Evolutionary conservation across 2,329 filamentous ascomycete genomes (phyloP).

Genomic region (Phyllosticta citriasiana): DNA sequence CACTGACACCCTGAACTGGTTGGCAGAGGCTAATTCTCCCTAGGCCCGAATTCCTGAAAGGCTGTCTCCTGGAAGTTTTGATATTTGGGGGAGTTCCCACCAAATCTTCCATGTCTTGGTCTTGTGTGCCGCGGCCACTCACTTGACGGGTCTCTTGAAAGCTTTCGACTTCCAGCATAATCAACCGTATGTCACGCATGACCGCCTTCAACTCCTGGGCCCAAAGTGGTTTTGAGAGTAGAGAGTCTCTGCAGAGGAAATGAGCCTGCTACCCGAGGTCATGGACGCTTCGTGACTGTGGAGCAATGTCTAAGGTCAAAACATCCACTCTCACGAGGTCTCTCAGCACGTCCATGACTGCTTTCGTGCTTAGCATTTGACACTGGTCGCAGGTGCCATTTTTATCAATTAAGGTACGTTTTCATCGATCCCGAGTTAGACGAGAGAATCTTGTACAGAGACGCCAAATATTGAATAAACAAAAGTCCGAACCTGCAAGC

Average conservation of each 20-base stretch:
- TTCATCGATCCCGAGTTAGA: not conserved
- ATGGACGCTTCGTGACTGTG: not conserved
- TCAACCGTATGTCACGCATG: slow-evolving; percentile 10
- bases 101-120: slow-evolving; percentile 94
- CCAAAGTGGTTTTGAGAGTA: not conserved
- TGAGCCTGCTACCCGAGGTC: not conserved
- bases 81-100: slow-evolving; percentile 88
- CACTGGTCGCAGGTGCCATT: not conserved
- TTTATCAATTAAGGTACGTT: not conserved
- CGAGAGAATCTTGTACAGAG: not conserved
- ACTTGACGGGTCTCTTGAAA: slow-evolving; percentile 69
- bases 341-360: not conserved
- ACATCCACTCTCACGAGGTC: not conserved
- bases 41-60: slow-evolving; percentile 75
- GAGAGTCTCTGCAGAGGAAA: not conserved
- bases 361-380: not conserved
- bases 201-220: slow-evolving; percentile 1
- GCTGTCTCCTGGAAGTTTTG: slow-evolving; percentile 65
- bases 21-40: slow-evolving; percentile 8
- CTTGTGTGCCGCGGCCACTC: slow-evolving; percentile 67
- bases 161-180: slow-evolving; percentile 82
- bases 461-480: not conserved
- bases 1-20: not conserved
- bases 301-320: not conserved
- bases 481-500: not conserved